These are phyloP conservation scores for Didymella exigua DNA, from an alignment of 2,329 filamentous ascomycete genomes.

Conservation along the genomic window DNA sequence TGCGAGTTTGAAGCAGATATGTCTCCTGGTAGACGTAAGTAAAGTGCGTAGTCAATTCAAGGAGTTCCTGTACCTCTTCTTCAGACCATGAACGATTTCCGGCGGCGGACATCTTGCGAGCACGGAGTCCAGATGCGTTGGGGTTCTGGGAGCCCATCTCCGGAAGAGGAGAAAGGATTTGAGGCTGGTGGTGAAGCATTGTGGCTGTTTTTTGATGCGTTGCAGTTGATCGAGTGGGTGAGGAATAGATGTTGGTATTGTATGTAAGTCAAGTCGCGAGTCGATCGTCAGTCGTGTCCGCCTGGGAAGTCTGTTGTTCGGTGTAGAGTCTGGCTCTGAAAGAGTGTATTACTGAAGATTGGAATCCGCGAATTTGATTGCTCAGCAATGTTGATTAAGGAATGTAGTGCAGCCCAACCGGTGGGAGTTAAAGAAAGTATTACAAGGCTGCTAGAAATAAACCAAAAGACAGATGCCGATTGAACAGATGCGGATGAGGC, in stretches of 20 bases:
- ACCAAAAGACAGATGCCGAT: conserved; percentile 48
- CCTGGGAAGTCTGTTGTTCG: conserved; percentile 54
- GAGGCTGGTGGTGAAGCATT: conserved; percentile 49
- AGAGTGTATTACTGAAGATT: conserved; percentile 46
- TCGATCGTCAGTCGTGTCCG: conserved; percentile 36
- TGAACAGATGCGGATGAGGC: conserved; percentile 48
- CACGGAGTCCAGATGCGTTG: conserved; percentile 61
- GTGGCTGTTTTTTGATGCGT: conserved; percentile 15
- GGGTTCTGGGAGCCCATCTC: conserved; percentile 44
- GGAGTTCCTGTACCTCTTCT: conserved; percentile 68
- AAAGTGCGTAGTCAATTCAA: background rate
- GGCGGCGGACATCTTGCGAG: conserved; percentile 71
- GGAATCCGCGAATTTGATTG: conserved; percentile 45
- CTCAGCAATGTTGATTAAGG: conserved; percentile 55
- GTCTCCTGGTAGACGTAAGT: conserved; percentile 65
- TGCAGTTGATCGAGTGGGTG: background rate
- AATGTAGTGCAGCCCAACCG: conserved; percentile 61
- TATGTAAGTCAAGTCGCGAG: conserved; percentile 16
- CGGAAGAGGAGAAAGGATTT: conserved; percentile 46
- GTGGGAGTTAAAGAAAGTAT: conserved; percentile 59
- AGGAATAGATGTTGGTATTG: conserved; percentile 49
- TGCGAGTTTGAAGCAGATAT: conserved; percentile 81
- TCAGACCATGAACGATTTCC: conserved; percentile 84
- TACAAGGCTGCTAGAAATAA: conserved; percentile 49
- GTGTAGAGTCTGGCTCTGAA: conserved; percentile 48